Evolutionary conservation across 139 green algal species (phyloP).

Genomic region (Desmodesmus armatus): DNA sequence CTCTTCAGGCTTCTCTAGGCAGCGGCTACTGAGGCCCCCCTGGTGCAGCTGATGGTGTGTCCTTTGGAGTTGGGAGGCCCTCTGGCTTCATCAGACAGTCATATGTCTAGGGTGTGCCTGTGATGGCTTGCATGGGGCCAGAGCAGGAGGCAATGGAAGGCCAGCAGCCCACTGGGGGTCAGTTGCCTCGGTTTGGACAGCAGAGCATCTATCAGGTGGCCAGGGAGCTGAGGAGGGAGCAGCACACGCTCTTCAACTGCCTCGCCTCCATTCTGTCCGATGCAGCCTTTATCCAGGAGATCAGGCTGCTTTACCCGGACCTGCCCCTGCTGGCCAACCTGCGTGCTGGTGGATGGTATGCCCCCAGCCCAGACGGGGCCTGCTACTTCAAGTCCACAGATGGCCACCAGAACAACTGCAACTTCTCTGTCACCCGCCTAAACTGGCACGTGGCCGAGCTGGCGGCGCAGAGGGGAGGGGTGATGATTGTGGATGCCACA

Average conservation of each 20-base stretch:
- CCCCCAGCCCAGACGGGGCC: conserved; percentile 40
- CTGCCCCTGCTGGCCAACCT: conserved; percentile 91
- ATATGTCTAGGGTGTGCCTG: too few relatives aligned
- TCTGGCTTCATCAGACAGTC: too few relatives aligned
- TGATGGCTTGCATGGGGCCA: too few relatives aligned
- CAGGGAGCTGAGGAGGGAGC: conserved; percentile 54
- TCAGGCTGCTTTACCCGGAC: conserved; percentile 42
- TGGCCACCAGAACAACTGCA: conserved; percentile 90
- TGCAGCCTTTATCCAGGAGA: conserved; percentile 79
- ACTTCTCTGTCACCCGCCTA: conserved; percentile 87
- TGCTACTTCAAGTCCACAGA: conserved; percentile 99
- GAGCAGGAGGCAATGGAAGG: too few relatives aligned
- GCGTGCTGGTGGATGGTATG: conserved; percentile 92
- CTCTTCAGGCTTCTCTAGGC: too few relatives aligned
- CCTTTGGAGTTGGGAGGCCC: too few relatives aligned
- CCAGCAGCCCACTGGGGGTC: too few relatives aligned
- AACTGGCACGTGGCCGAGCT: conserved; percentile 85
- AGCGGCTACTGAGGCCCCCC: too few relatives aligned
- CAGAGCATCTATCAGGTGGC: conserved; percentile 48
- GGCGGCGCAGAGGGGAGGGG: conserved; percentile 68
- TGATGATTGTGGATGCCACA: conserved; percentile 94
- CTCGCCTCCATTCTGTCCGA: conserved; percentile 80
- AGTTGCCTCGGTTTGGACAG: too few relatives aligned
- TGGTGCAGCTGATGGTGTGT: too few relatives aligned
- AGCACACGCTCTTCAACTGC: conserved; percentile 84